A percentile compares a stretch with the other conserved stretches of the same genome.
phyloP scores from a whole-genome alignment of 768 basidiomycete species.

The Suillus tomentosus region DNA sequence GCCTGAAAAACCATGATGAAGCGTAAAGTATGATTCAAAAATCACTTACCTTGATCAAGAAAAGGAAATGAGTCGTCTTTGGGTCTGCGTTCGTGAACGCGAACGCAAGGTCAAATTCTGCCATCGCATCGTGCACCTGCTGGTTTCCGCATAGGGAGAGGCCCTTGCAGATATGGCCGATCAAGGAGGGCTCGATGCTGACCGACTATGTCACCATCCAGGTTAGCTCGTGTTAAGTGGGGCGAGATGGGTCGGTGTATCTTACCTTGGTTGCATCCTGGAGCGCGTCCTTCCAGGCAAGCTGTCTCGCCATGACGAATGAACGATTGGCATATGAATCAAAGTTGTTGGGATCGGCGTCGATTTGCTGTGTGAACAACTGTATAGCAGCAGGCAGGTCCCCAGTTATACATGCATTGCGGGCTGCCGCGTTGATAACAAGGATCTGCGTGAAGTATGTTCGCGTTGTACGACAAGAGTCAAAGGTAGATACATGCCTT shows the following conservation, averaged over 20 bases:
- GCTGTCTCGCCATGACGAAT: neutral
- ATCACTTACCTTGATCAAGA: neutral
- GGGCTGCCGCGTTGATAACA: neutral
- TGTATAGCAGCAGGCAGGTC: neutral
- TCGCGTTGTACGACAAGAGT: neutral
- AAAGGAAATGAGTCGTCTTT: neutral
- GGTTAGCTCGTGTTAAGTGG: neutral
- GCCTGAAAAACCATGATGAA: neutral
- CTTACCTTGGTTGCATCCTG: neutral
- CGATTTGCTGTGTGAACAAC: neutral
- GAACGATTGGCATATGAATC: neutral
- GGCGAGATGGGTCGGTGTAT: neutral
- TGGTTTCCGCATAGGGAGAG: neutral
- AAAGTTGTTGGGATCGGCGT: neutral
- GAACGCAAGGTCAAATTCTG: neutral
- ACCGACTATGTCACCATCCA: neutral
- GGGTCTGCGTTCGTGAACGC: neutral
- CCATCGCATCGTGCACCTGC: neutral
- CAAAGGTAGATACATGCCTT: neutral
- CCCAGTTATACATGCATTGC: neutral
- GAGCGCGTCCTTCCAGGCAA: neutral
- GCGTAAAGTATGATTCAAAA: neutral
- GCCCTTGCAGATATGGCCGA: neutral
- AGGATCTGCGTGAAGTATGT: neutral
- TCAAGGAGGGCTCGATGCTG: neutral